phyloP scores from a whole-genome alignment of 2,329 filamentous ascomycete species.

The Ploettnerulaceae sp. region DNA sequence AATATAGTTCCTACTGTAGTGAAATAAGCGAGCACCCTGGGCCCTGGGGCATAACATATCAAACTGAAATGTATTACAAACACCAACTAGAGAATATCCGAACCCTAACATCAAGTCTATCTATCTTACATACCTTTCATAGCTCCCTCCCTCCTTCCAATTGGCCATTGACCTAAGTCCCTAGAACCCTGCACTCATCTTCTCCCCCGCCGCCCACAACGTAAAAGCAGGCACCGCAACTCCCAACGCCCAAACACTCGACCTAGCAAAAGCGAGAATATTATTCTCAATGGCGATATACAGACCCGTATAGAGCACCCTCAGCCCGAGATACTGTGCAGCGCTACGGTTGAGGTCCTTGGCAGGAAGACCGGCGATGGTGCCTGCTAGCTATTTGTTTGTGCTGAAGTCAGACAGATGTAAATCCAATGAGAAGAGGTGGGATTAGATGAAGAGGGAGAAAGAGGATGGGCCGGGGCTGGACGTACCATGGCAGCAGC shows the following conservation, averaged over 20 bases:
- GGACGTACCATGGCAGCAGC: background rate
- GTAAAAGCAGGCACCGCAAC: background rate
- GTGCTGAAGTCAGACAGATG: background rate
- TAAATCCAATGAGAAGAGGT: background rate
- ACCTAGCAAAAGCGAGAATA: background rate
- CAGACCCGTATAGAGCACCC: background rate
- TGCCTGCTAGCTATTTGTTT: background rate
- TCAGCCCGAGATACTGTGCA: background rate
- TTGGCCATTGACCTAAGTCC: background rate
- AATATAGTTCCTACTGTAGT: too few relatives aligned
- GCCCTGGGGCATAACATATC: too few relatives aligned
- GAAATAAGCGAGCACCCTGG: too few relatives aligned
- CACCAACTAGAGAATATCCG: background rate
- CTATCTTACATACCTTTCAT: background rate
- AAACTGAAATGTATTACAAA: too few relatives aligned
- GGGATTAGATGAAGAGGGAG: background rate
- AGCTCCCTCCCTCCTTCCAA: background rate
- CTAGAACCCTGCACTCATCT: background rate
- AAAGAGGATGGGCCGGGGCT: background rate
- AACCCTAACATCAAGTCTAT: background rate
- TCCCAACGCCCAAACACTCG: background rate
- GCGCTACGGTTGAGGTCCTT: background rate
- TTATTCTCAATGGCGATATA: slow-evolving; percentile 2
- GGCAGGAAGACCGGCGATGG: background rate
- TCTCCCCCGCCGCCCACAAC: background rate